phyloP scores from a whole-genome alignment of 208 protist genomes.

The Histomonas meleagridis region DNA sequence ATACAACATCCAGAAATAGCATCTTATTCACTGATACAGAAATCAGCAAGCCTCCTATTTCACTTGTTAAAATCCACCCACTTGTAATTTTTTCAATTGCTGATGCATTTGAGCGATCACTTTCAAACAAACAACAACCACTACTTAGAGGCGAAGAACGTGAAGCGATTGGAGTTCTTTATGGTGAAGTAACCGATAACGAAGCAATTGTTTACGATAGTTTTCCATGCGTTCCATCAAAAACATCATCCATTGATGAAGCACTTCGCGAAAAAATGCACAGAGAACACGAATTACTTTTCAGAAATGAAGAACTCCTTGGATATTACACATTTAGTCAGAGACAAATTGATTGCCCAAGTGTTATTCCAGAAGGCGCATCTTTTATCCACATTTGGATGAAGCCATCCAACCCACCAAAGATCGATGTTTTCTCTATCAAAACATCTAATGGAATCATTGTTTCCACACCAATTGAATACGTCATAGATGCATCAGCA shows the following conservation, averaged over 20 bases:
- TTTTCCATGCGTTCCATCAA: not conserved
- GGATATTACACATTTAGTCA: not conserved
- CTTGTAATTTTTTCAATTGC: constrained; percentile 18
- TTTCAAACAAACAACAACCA: too few species aligned
- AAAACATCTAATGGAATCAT: not conserved
- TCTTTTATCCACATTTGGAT: not conserved
- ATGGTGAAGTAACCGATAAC: not conserved
- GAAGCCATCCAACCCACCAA: not conserved
- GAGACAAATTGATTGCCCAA: not conserved
- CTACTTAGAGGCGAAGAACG: not conserved
- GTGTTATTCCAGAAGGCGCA: not conserved
- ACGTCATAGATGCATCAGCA: not conserved
- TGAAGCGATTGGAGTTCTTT: not conserved
- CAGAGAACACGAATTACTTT: not conserved
- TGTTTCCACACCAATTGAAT: not conserved
- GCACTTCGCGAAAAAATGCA: not conserved
- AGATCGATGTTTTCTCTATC: not conserved
- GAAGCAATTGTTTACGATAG: not conserved
- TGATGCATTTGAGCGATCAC: not conserved
- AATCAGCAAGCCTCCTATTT: not conserved
- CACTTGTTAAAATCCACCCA: not conserved
- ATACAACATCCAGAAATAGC: too few species aligned
- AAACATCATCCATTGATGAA: not conserved
- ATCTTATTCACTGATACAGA: not conserved
- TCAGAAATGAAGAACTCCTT: not conserved